Percentiles rank a stretch among this genome's conserved stretches.
Evolutionary conservation across 2,329 filamentous ascomycete genomes (phyloP).

Genomic region (Xylariaceae sp.): DNA sequence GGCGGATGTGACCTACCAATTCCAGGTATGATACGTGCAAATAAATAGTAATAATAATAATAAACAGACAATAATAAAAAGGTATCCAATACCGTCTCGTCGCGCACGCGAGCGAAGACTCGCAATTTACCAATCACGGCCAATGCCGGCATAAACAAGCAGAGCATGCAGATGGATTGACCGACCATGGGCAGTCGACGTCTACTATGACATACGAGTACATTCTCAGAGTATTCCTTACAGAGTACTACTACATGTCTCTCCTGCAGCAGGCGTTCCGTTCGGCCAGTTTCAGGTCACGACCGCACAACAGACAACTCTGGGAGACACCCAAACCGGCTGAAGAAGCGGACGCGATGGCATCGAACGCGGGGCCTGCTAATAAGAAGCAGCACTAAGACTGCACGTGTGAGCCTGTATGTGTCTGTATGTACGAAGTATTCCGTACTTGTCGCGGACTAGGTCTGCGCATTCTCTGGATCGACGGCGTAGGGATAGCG

Average conservation of each 20-base stretch:
- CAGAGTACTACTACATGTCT: background rate
- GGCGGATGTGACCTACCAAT: conserved; percentile 20
- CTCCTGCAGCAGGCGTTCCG: conserved; percentile 1
- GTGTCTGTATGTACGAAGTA: no score
- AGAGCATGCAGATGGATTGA: conserved; percentile 11
- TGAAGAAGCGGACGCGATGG: background rate
- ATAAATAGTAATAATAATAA: no score
- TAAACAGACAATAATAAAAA: background rate
- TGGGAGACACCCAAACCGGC: background rate
- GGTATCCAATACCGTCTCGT: conserved; percentile 13
- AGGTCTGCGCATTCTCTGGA: no score
- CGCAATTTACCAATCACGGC: conserved; percentile 20
- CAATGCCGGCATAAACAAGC: conserved; percentile 13
- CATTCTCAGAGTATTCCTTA: no score
- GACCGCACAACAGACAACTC: background rate
- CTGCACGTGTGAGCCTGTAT: background rate
- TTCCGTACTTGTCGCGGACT: no score
- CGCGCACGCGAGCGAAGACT: conserved; percentile 15
- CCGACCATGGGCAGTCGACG: conserved; percentile 15
- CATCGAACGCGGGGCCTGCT: background rate
- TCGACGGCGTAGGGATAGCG: background rate
- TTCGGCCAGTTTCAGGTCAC: conserved; percentile 10
- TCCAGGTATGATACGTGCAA: conserved; percentile 9
- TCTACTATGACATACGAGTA: background rate
- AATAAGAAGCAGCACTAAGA: no score